Evolutionary conservation across 2,329 filamentous ascomycete genomes (phyloP), one percentile per base, ranked within the genome.

Genomic region (Alternaria longipes): DNA sequence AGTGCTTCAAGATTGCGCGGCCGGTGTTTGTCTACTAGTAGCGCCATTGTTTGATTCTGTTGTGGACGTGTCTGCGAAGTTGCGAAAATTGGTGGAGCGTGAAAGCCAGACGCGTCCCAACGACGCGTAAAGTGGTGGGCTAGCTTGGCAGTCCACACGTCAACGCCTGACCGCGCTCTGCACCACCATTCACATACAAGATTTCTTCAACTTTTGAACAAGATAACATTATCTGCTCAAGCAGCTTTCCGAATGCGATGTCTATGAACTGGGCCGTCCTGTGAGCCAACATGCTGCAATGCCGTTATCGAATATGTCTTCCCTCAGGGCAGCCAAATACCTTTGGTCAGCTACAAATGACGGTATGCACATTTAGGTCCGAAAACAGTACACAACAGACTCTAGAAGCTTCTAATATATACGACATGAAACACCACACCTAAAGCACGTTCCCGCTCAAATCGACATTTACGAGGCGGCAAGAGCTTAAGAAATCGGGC

Each of bases 1-100:
- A 97, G 86, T 41, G 85, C 82, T 63, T 94, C 91, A 1, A 95
- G 86, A 32, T 89, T 91, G 65, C 90, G 87, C 5, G 92, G 92
- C 14, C 88, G 84, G 64, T 89, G 82, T 71, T 88, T 89, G 70
- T 90, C 88, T 45, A 90, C 87, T 38, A 90, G 81, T 12, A 90
- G 81, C 60, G 88, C 86, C 88, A 90, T 90, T 66, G 45, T 78
- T 63, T 51, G 41, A 40, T 46, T 67, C 41, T 16, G 47, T 28
- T 42, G 62, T 51, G 42, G 42, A 8, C 20, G 49, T 56, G 1
- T n/a, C 52, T 18, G 56, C 53, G 40, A 18, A 55, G 34, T 52
- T 65, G 49, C 45, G 42, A 38, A 55, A 60, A 61, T 62, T 63
- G 47, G 44, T 52, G 60, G 54, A 54, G 50, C 61, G 47, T 51